These are phyloP conservation scores for Leucosporidium creatinivorum DNA, from an alignment of 768 basidiomycete genomes.

Conservation along the genomic window DNA sequence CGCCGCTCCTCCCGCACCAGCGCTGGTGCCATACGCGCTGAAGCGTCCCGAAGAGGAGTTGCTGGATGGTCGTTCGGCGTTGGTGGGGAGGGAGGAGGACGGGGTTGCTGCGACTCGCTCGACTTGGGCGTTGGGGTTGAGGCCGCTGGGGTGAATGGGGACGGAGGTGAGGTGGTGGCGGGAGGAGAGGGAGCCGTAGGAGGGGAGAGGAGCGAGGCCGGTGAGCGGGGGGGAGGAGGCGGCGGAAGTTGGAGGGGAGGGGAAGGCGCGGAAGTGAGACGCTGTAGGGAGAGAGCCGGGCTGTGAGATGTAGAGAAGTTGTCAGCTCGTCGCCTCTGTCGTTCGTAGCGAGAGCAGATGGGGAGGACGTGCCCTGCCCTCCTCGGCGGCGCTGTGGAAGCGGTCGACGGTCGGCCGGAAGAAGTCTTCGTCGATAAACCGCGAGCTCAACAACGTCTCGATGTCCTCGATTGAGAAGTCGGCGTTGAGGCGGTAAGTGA, in stretches of 20 bases:
- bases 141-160: neutral
- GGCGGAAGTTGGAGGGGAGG: neutral
- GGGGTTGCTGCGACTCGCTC: too few species aligned
- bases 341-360: neutral
- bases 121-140: neutral
- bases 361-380: neutral
- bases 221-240: constrained; percentile 7
- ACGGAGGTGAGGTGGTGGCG: constrained; percentile 19
- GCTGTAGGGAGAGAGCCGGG: constrained; percentile 28
- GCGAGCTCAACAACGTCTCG: constrained; percentile 35
- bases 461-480: constrained; percentile 37
- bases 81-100: neutral
- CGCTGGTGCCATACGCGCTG: neutral
- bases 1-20: constrained; percentile 11
- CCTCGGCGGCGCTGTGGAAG: constrained; percentile 3
- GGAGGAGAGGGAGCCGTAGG: constrained; percentile 30
- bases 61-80: neutral
- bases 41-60: neutral
- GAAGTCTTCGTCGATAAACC: constrained; percentile 39
- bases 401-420: constrained; percentile 34
- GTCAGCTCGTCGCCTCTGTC: neutral
- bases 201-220: constrained; percentile 6
- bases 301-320: neutral
- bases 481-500: constrained; percentile 32
- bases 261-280: neutral